Percentiles rank a stretch among this genome's conserved stretches.
phyloP scores from a whole-genome alignment of 495 filamentous ascomycete species.

The Neurospora hispaniola region DNA sequence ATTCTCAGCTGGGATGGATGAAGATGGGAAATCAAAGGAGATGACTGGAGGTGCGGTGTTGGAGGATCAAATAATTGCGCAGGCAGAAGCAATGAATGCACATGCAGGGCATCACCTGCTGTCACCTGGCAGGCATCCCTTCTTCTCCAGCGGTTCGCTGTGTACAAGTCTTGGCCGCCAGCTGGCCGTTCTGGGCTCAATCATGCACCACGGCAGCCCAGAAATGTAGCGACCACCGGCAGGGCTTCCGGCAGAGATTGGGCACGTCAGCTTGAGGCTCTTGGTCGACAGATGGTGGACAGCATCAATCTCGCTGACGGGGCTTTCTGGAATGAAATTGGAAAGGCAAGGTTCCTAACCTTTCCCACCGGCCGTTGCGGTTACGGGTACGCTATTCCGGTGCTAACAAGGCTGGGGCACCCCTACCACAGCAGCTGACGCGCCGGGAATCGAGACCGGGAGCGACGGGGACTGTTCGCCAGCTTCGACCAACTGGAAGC shows the following conservation, averaged over 20 bases:
- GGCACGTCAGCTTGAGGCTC: neutral
- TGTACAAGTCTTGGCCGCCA: neutral
- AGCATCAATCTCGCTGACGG: neutral
- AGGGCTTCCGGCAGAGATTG: neutral
- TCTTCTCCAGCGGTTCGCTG: neutral
- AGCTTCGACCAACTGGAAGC: neutral
- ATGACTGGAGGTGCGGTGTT: neutral
- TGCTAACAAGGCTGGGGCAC: neutral
- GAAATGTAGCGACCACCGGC: neutral
- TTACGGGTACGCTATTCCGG: neutral
- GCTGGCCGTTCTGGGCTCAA: neutral
- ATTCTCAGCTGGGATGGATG: neutral
- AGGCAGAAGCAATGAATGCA: neutral
- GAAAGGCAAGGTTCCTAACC: neutral
- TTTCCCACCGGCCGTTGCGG: neutral
- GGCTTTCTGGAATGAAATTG: neutral
- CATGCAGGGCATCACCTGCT: neutral
- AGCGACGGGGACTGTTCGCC: neutral
- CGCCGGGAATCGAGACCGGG: neutral
- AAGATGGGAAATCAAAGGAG: neutral
- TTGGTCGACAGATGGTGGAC: neutral
- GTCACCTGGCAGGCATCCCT: neutral
- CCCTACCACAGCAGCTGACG: neutral
- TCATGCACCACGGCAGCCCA: neutral
- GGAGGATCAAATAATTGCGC: neutral